Evolutionary conservation across 2,329 filamentous ascomycete genomes (phyloP), one percentile per base, ranked within the genome.

Genomic region (Botryotinia narcissicola): DNA sequence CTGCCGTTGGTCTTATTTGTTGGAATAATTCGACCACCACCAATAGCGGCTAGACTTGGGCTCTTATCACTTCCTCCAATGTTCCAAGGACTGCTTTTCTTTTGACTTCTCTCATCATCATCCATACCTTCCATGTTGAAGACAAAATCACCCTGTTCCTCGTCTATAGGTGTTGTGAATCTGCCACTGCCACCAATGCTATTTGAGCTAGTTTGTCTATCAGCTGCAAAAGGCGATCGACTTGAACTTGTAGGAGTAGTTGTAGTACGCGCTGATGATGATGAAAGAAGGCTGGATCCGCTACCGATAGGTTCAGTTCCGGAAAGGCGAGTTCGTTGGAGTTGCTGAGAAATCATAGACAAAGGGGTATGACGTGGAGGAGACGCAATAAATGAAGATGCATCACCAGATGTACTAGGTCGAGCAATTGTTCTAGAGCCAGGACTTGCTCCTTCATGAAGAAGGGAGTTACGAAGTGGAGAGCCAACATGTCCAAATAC

Each of bases 51-150:
- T 10, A 78, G 46, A 62, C 76, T 73, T n/a, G 78, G 76, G 62
- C 76, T 79, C 67, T 74, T 73, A 8, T 76, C 76, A 25, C 74
- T 74, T 51, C 74, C 72, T 32, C 75, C 70, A 69, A 78, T 79
- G 25, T 76, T 78, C 79, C 80, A 80, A 42, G 79, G 79, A 32
- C 79, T 80, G 51, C 78, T 80, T 71, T 78, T 73, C 76, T 80
- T 79, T 73, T 80, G 83, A 72, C 86, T 85, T 81, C 88, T 88
- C 70, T 85, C 82, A 35, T 85, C 82, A 46, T 89, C 88, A 76
- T 91, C 89, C 89, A 91, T 91, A 77, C 85, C 88, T 76, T 91
- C 89, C 89, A 91, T 91, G 78, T 84, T 88, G 79, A 91, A 91
- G 22, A 91, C 87, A 76, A 91, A 90, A 40, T 88, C 86, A 6